These are phyloP conservation scores for Naganishia onofrii DNA, from an alignment of 768 basidiomycete genomes.

Conservation along the genomic window DNA sequence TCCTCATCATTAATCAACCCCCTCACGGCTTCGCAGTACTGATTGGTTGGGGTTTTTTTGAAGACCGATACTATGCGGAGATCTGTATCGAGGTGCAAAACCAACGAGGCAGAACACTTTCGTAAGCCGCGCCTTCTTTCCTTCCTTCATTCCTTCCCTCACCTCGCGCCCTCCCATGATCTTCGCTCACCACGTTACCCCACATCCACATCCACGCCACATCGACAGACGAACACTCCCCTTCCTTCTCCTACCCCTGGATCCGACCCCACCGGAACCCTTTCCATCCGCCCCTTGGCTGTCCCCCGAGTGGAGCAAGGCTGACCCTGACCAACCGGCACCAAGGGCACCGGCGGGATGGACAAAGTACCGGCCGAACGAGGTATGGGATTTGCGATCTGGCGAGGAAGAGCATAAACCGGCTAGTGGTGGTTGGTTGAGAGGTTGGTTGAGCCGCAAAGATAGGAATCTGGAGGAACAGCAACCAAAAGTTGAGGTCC, in stretches of 20 bases:
- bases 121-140: too few relatives aligned
- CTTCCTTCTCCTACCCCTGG: background rate
- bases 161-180: too few relatives aligned
- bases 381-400: background rate
- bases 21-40: too few relatives aligned
- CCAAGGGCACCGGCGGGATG: background rate
- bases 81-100: background rate
- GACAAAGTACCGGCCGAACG: background rate
- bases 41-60: background rate
- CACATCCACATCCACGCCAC: too few relatives aligned
- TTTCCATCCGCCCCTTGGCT: background rate
- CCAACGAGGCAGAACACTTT: background rate
- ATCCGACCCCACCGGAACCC: background rate
- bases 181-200: too few relatives aligned
- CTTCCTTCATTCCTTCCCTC: too few relatives aligned
- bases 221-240: constrained; percentile 5
- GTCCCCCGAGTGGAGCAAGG: background rate
- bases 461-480: background rate
- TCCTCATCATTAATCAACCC: too few relatives aligned
- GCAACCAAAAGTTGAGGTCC: background rate
- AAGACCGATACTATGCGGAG: constrained; percentile 1
- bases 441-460: background rate
- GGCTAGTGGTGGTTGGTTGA: constrained; percentile 8
- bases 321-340: background rate
- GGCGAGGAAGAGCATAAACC: background rate